Evolutionary conservation across 352 stramenopile genomes (phyloP), one percentile per base, ranked within the genome.

Genomic region (Globisporangium paddicum): DNA sequence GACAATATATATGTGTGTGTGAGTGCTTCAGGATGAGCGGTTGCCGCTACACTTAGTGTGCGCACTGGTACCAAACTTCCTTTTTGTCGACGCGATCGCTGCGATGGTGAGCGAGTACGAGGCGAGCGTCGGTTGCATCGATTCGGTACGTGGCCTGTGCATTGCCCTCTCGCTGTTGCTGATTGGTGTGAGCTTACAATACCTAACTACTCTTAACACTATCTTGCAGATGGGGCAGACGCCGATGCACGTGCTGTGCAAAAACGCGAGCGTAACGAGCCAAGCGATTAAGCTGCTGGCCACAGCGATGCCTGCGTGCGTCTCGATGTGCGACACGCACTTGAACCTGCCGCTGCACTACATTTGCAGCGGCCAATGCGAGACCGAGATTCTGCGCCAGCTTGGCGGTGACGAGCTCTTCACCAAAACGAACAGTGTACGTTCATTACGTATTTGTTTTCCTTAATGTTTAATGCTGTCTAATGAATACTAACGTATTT

Each of bases 1-100:
- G 32, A 19, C n/a, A n/a, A n/a, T n/a, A n/a, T n/a, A n/a, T n/a
- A n/a, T n/a, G 18, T 30, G 4, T 26, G 21, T 7, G 1, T 18
- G 16, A n/a, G 30, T 18, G 34, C 9, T 38, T 18, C 13, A 88
- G 75, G 64, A 81, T 19, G 75, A 70, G 14, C 70, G 62, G 13
- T 14, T 86, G 25, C 68, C 77, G 19, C 62, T 90, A 49, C 81
- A 89, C 58, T 61, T 81, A 2, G 62, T 87, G 38, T 90, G 81
- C 19, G 59, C 55, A 0, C 65, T 82, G 42, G 58, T 67, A 2
- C 69, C 75, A 1, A 81, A 77, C 57, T 80, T 78, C n/a, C 68
- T 73, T 28, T 86, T 77, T 28, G 59, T 81, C 16, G 75, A 88
- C 44, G 40, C 86, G 11, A 72, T 90, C n/a, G 75, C 67, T 10